Base-by-base conservation (phyloP, 2,329 filamentous ascomycete species). In the Escovopsis sp. region DNA sequence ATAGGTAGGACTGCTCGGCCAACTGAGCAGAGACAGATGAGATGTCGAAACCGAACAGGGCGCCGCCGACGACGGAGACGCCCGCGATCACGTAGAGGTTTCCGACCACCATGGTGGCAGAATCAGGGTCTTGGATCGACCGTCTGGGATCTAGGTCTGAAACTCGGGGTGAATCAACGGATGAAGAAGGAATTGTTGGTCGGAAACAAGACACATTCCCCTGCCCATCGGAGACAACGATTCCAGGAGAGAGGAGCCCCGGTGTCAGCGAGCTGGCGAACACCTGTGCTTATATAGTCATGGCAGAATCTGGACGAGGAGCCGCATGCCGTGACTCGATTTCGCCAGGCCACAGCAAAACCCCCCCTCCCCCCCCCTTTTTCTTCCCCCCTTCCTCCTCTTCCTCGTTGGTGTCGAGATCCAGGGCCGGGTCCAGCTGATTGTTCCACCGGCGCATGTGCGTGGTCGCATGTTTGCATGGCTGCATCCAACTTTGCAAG, bases 41-140 rank as follows among this genome's bases (percentile, higher is more conserved):
- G 45, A 76, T 75, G 49, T 75, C 72, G 53, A 75, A 75, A 47
- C 68, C 69, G 51, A 73, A 73, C 40, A 65, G 56, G 49, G 58
- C 60, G 45, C 62, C 62, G 46, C 62, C 62, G 26, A 63, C 56
- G 48, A 63, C 63, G 48, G 58, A 49, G 45, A 58, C 55, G 47
- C 52, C 53, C 39, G 58, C 56, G 44, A 61, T 59, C 38, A 59
- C 57, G 48, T 61, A 61, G 40, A 59, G 55, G 48, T 61, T 61
- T 48, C 55, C 56, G 42, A 58, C 56, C 11, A 49, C 26, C 55
- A 57, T 57, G 39, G 34, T 52, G 46, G 34, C 26, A 36, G 15
- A 37, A 32, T 36, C 33, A 23, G 23, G 23, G 23, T 23, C 23
- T 23, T 23, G 15, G 12, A 12, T 44, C n/a, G 15, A 33, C 23